Base-by-base conservation (phyloP, 768 basidiomycete species). In the Tubosaeta sp. region DNA sequence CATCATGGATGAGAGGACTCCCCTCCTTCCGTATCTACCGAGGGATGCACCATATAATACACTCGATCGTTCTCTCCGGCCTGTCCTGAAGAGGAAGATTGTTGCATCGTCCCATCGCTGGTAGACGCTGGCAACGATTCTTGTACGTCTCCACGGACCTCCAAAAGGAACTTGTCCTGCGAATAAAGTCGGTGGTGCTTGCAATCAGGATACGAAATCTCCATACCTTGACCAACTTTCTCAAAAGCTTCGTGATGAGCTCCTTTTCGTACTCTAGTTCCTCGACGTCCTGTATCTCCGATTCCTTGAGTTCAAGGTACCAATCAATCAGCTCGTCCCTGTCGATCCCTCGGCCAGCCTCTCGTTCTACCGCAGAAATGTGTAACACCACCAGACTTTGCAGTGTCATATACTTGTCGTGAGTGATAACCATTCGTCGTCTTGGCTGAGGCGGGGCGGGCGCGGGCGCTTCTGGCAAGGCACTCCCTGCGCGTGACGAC, bases 241-340 rank as follows among this genome's bases (percentile, higher is more conserved):
- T 80, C 56, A 99, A 68, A 62, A 96, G 84, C 71, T 98, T 99
- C 35, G 80, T 82, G 53, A 97, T 82, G 44, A 99, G 75, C 66
- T 93, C 91, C 60, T 86, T 86, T 71, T 98, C 90, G 58, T 88
- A 87, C 59, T 97, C 93, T 16, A 96, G 71, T 60, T 94, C 86
- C 48, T 94, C 92, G 6, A 92, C 78, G 46, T 87, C 84, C 56
- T 86, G 80, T 34, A 98, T 73, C 55, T 93, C 87, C 9, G 76
- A 73, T 68, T 99, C 96, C 67, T 83, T 87, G 56, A 81, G 71
- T 72, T 99, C 96, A 49, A 98, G 79, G 65, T 97, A 98, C 94
- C 93, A 95, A 65, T 95, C 92, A 55, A 95, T 87, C 49, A 99
- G 77, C 59, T 96, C 94, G 58, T 95, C 93, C 40, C 86, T 79